Base-by-base conservation (phyloP, 2,329 filamentous ascomycete genomes). In the Blastomyces parvus region DNA sequence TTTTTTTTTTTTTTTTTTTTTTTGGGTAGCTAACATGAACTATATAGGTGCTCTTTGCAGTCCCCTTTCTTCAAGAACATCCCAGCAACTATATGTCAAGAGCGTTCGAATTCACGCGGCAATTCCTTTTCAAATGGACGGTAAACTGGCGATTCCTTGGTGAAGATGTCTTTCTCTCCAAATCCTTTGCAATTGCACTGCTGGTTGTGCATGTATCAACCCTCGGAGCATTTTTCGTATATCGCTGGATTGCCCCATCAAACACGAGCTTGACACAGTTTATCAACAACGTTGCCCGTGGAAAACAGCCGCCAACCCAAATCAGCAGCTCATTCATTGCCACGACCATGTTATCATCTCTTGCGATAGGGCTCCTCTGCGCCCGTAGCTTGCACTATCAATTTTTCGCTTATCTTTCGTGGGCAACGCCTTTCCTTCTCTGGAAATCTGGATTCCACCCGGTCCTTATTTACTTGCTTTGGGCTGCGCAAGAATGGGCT, bases 81-180 rank as follows among this genome's bases (percentile, higher is more conserved):
- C 76, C 86, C 25, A 75, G 77, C 64, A 89, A 87, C 36, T 99
- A 99, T 73, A 73, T 95, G 22, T 83, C 84, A 57, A 83, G 89
- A 66, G 91, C 94, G 0, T 99, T 99, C 73, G 91, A 99, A 78
- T 83, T 99, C 64, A 91, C 89, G 57, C 84, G 94, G 62, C 86
- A 90, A 69, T 99, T 99, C 78, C 82, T 96, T 70, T 97, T 93
- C 81, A 91, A 93, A 77, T 99, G 94, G 94, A 99, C 94, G 0
- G 94, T 99, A 68, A 99, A 99, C 76, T 99, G 94, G 94, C 86
- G 92, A 62, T 97, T 97, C 74, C 78, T 97, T n/a, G 87, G 89
- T 19, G 91, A 97, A 76, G 84, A 89, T 7, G 76, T 79, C 0
- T 99, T 99, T 70, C 82, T 95, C 57, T 88, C 86, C 68, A 83